Evolutionary conservation across 306 rosid genomes (phyloP).

Genomic region (Dicorynia guianensis): DNA sequence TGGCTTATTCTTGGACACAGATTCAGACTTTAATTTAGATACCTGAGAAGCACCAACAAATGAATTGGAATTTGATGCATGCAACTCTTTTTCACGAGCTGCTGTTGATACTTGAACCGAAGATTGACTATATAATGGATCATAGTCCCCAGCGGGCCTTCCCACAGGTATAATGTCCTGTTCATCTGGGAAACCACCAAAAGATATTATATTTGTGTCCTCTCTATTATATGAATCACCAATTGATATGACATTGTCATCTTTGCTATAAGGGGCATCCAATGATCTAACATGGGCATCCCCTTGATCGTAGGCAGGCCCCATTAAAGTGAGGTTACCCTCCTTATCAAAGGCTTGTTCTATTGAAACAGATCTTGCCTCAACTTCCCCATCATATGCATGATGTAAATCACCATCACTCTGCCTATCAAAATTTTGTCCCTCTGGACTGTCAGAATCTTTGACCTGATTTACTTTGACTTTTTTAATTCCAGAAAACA

Average conservation of each 20-base stretch:
- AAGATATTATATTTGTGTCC: slow-evolving; percentile 59
- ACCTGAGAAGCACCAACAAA: slow-evolving; percentile 43
- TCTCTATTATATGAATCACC: slow-evolving; percentile 60
- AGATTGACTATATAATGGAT: slow-evolving; percentile 61
- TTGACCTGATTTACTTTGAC: slow-evolving; percentile 62
- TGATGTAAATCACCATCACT: slow-evolving; percentile 54
- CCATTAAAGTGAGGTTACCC: slow-evolving; percentile 52
- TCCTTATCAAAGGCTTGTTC: slow-evolving; percentile 65
- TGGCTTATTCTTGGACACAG: slow-evolving; percentile 59
- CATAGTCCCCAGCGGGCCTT: slow-evolving; percentile 59
- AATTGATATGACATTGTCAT: slow-evolving; percentile 51
- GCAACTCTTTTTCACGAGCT: slow-evolving; percentile 54
- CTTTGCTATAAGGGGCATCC: slow-evolving; percentile 53
- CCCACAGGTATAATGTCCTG: slow-evolving; percentile 63
- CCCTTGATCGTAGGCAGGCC: slow-evolving; percentile 58
- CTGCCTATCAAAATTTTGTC: slow-evolving; percentile 48
- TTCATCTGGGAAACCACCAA: slow-evolving; percentile 73
- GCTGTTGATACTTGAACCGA: slow-evolving; percentile 61
- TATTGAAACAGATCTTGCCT: slow-evolving; percentile 46
- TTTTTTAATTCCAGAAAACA: slow-evolving; percentile 61
- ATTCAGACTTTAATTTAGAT: slow-evolving; percentile 57
- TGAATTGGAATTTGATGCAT: slow-evolving; percentile 53
- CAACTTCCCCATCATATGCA: slow-evolving; percentile 54
- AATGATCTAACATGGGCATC: slow-evolving; percentile 57
- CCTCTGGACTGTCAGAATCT: slow-evolving; percentile 52